Conservation (phyloP, 2,329 filamentous ascomycete species). For the Malbranchea zuffiana region DNA sequence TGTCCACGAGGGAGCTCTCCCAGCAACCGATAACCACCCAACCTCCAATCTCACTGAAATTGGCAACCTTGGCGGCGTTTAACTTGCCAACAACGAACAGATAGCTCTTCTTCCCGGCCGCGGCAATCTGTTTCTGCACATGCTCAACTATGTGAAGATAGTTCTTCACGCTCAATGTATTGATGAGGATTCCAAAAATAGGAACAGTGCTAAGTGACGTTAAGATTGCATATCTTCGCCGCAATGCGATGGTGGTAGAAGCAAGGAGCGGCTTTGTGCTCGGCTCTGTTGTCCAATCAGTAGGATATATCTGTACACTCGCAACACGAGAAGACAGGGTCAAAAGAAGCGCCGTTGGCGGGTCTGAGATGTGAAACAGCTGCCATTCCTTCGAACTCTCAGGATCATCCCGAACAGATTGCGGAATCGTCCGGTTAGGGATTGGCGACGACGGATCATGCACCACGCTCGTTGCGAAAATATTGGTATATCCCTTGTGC, state of each 20-base stretch:
- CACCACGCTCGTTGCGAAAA: conserved; percentile 60
- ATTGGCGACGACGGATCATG: conserved; percentile 70
- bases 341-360: conserved; percentile 71
- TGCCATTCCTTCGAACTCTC: conserved; percentile 53
- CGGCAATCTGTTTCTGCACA: conserved; percentile 60
- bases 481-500: conserved; percentile 53
- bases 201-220: conserved; percentile 68
- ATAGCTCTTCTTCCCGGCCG: conserved; percentile 86
- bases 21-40: conserved; percentile 98
- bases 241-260: conserved; percentile 50
- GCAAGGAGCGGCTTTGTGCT: conserved; percentile 36
- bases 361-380: conserved; percentile 75
- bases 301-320: conserved; percentile 67
- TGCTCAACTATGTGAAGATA: conserved; percentile 72
- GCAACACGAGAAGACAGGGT: conserved; percentile 74
- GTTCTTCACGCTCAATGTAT: conserved; percentile 84
- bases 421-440: conserved; percentile 67
- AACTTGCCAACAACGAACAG: conserved; percentile 94
- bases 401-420: conserved; percentile 35
- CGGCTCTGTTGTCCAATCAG: conserved; percentile 27
- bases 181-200: conserved; percentile 88
- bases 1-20: conserved; percentile 89
- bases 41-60: conserved; percentile 87
- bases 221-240: conserved; percentile 78
- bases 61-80: conserved; percentile 89